A percentile compares a stretch with the other conserved stretches of the same genome.
phyloP scores from a whole-genome alignment of 179 eudicot species.

The Actinidia polygama region DNA sequence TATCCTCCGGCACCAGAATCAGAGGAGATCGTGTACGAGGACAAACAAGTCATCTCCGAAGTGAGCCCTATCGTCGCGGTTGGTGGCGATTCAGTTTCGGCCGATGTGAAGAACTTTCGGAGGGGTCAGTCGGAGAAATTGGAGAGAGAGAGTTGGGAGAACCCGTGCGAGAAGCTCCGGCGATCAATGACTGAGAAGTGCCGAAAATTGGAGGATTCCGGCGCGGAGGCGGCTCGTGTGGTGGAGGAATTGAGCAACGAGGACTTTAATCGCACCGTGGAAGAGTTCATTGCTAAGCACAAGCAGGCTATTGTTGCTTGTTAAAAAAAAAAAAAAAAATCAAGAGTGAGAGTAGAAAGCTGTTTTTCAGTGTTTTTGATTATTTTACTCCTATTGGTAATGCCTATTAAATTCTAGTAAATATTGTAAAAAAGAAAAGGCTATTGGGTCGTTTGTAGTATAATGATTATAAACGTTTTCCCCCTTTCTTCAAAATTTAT shows the following conservation, averaged over 20 bases:
- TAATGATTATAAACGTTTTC: not conserved
- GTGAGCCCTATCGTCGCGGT: slow-evolving; percentile 7
- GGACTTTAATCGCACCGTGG: slow-evolving; percentile 54
- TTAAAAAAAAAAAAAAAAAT: not conserved
- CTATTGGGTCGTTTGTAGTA: not conserved
- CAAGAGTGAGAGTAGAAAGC: not conserved
- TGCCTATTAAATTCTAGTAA: not conserved
- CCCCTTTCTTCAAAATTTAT: not conserved
- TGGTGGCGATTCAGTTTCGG: not conserved
- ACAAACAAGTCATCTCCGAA: slow-evolving; percentile 54
- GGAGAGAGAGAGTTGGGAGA: slow-evolving; percentile 17
- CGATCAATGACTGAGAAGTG: slow-evolving; percentile 54
- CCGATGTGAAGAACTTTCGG: slow-evolving; percentile 20
- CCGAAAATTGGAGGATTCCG: slow-evolving; percentile 24
- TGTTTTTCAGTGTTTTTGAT: not conserved
- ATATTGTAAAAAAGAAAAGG: not conserved
- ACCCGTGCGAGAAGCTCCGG: slow-evolving; percentile 33
- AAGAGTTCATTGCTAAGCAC: slow-evolving; percentile 64
- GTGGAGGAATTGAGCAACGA: slow-evolving; percentile 42
- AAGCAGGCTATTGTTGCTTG: slow-evolving; percentile 49
- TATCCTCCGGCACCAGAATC: slow-evolving; percentile 13
- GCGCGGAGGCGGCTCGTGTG: not conserved
- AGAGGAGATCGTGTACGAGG: slow-evolving; percentile 47
- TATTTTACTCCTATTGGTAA: not conserved
- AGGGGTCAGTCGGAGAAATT: slow-evolving; percentile 53